Evolutionary conservation across 164 flowering plant genomes (phyloP).

Genomic region (Piper betle): DNA sequence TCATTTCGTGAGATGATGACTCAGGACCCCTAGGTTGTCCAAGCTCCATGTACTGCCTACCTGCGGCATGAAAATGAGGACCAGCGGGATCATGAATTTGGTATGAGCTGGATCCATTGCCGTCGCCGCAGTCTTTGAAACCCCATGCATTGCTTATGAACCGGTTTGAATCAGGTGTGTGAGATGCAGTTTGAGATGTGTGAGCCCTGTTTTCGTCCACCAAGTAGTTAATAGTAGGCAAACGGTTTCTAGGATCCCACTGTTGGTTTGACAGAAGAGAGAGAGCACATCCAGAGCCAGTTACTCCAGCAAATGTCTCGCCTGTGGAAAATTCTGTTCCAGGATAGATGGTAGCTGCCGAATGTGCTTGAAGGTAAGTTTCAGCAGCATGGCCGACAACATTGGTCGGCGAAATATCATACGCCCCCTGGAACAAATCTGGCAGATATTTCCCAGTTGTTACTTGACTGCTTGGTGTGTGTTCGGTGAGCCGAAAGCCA

Average conservation of each 20-base stretch:
- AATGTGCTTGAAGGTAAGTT: slow-evolving; percentile 31
- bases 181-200: slow-evolving; percentile 24
- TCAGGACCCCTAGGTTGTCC: slow-evolving; percentile 33
- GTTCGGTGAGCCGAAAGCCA: slow-evolving; percentile 24
- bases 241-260: slow-evolving; percentile 46
- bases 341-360: slow-evolving; percentile 26
- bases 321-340: slow-evolving; percentile 33
- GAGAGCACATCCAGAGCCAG: slow-evolving; percentile 93
- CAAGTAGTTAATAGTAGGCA: slow-evolving; percentile 20
- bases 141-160: slow-evolving; percentile 33
- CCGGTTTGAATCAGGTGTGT: slow-evolving; percentile 17
- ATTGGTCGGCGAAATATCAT: slow-evolving; percentile 23
- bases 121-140: slow-evolving; percentile 28
- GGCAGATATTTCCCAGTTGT: slow-evolving; percentile 25
- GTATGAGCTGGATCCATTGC: slow-evolving; percentile 15
- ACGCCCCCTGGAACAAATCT: slow-evolving; percentile 34
- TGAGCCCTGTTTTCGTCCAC: slow-evolving; percentile 19
- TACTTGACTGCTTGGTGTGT: slow-evolving; percentile 17
- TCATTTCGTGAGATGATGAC: slow-evolving; percentile 27
- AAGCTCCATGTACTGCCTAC: slow-evolving; percentile 41
- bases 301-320: slow-evolving; percentile 43
- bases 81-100: slow-evolving; percentile 21
- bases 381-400: slow-evolving; percentile 13
- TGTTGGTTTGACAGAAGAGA: slow-evolving; percentile 96
- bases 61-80: slow-evolving; percentile 17